Evolutionary conservation across 495 filamentous ascomycete genomes (phyloP).

Genomic region (Astrocystis sublimbata): DNA sequence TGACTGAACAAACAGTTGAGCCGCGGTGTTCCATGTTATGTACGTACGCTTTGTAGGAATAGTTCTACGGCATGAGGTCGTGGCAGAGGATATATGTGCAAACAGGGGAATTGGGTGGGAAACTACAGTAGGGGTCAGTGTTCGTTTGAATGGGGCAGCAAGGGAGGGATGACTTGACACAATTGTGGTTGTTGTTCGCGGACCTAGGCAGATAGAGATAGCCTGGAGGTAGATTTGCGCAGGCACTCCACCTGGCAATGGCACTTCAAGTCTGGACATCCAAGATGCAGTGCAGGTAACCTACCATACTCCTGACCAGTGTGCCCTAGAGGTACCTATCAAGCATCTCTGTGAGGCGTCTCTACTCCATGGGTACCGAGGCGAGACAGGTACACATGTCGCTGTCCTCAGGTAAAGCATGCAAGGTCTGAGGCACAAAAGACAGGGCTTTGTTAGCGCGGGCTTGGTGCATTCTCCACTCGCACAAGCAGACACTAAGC

Average conservation of each 20-base stretch:
- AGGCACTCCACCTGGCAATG: too few species aligned
- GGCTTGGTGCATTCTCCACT: constrained; percentile 16
- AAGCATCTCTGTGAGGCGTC: too few species aligned
- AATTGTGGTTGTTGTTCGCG: constrained; percentile 3
- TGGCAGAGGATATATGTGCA: not conserved
- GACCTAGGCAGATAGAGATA: too few species aligned
- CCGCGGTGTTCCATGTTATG: not conserved
- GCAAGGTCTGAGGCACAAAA: constrained; percentile 10
- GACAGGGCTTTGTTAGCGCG: constrained; percentile 13
- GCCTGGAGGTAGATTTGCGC: not conserved
- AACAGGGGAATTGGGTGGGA: not conserved
- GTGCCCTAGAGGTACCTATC: not conserved
- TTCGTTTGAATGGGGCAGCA: not conserved
- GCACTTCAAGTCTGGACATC: too few species aligned
- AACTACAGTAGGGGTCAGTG: too few species aligned
- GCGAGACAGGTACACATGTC: constrained; percentile 11
- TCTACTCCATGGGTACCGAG: not conserved
- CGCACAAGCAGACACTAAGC: constrained; percentile 16
- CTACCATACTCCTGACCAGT: not conserved
- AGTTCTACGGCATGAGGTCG: not conserved
- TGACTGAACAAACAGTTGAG: not conserved
- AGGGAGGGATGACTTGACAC: constrained; percentile 6
- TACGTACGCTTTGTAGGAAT: not conserved
- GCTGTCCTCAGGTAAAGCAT: not conserved
- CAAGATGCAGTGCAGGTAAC: too few species aligned